Conservation (phyloP, 345 rosid genomes). For the Eucalyptus victrix region DNA sequence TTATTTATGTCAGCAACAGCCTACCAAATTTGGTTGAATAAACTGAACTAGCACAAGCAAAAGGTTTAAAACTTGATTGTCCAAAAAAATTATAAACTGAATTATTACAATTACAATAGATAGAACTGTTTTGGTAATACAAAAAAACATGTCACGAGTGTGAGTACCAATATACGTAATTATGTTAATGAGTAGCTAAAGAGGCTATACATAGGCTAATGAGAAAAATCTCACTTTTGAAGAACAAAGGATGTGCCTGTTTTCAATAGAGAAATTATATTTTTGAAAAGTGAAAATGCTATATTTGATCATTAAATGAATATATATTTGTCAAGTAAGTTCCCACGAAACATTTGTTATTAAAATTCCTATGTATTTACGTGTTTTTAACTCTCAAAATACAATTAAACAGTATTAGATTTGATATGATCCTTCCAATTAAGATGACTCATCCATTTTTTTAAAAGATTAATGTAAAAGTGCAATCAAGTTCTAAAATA, state of each 20-base stretch:
- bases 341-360: neutral
- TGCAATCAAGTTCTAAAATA: neutral
- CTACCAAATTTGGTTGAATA: too few species aligned
- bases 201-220: neutral
- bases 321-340: neutral
- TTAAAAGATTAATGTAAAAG: rapidly evolving
- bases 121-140: neutral
- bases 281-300: neutral
- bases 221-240: too few species aligned
- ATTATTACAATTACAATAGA: rapidly evolving
- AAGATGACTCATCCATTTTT: neutral
- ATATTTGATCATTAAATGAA: neutral
- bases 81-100: neutral
- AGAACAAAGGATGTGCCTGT: neutral
- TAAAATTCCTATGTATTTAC: neutral
- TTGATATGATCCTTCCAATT: neutral
- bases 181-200: neutral
- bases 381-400: neutral
- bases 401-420: neutral
- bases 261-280: neutral
- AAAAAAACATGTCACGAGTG: neutral
- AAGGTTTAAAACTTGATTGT: too few species aligned
- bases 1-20: rapidly evolving
- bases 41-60: neutral
- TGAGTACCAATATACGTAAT: neutral